These are phyloP conservation scores for Pichia sp. DNA, from an alignment of 1,139 yeast genomes.

Conservation along the genomic window DNA sequence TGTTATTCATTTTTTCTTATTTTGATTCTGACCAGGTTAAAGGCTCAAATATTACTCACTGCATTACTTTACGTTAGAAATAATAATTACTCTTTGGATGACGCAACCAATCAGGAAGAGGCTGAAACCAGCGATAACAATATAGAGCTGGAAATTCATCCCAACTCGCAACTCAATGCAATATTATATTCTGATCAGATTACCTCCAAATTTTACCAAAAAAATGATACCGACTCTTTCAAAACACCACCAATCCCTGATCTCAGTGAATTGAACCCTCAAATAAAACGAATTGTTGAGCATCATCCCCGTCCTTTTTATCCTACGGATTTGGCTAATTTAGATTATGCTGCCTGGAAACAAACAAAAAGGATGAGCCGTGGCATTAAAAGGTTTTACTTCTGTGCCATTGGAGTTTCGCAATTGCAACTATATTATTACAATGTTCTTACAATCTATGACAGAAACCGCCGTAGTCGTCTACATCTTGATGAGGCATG, in stretches of 20 bases:
- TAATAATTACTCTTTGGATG: constrained; percentile 18
- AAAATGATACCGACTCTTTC: constrained; percentile 16
- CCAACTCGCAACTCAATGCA: neutral
- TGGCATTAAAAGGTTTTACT: constrained; percentile 41
- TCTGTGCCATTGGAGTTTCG: constrained; percentile 54
- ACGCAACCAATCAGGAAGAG: constrained; percentile 1
- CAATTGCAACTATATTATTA: constrained; percentile 46
- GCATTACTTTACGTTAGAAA: constrained; percentile 18
- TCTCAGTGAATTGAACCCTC: constrained; percentile 20
- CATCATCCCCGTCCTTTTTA: constrained; percentile 31
- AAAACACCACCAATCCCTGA: constrained; percentile 28
- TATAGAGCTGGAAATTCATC: neutral
- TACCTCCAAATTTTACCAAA: constrained; percentile 14
- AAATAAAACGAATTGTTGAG: constrained; percentile 23
- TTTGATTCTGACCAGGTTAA: constrained; percentile 33
- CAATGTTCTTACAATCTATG: constrained; percentile 44
- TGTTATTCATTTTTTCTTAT: constrained; percentile 24
- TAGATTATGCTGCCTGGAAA: constrained; percentile 44
- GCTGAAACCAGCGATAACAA: neutral
- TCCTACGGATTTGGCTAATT: constrained; percentile 31
- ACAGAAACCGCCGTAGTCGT: constrained; percentile 26
- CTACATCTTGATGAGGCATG: neutral
- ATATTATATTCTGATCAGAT: constrained; percentile 7
- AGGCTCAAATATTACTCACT: constrained; percentile 40
- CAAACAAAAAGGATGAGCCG: constrained; percentile 37